Evolutionary conservation across 495 filamentous ascomycete species (phyloP), one percentile per base, ranked within the genome.

Genomic region (Bathelium albidoporum): DNA sequence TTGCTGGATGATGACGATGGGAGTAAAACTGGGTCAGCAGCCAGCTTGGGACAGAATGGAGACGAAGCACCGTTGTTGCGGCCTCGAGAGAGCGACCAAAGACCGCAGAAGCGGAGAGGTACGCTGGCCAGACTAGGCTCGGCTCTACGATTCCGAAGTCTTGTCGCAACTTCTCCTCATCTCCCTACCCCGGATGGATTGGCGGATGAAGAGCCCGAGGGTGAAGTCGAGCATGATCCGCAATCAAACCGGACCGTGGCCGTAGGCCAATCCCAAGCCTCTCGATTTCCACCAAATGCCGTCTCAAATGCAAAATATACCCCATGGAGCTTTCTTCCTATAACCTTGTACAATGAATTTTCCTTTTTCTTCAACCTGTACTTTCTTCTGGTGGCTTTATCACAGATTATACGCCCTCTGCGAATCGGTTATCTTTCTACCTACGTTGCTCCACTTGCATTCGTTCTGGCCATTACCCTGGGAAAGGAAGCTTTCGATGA

Each of bases 281-380:
- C 80, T 10, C 79, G 80, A 41, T 89, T 86, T 72, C 89, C 89
- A n/a, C 82, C 85, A 18, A 99, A 99, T 72, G 82, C 88, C 32
- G 82, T 99, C 45, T 96, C 91, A 22, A 97, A 99, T 76, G 92
- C 95, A 45, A 97, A 97, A 82, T 99, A 97, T 71, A 96, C 93
- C n/a, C 84, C 90, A 0, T 89, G 90, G 80, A 94, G 87, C 64
- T 99, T 99, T 75, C 81, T 99, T 2, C 95, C 95, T 2, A 80
- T 90, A 28, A 97, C 95, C 0, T 79, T 97, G 14, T 99, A 95
- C 73, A 96, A 97, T 77, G 95, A 99, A 69, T 99, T 99, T 71
- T 96, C 91, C 53, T 97, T 97, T 77, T 99, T 99, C 76, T 96
- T 97, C 81, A 99, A 99, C 79, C 86, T 97, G 71, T 99, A 99